Percentiles rank a stretch among this genome's conserved stretches.
phyloP scores from a whole-genome alignment of 2,329 filamentous ascomycete species.

The Verticillium klebahnii region DNA sequence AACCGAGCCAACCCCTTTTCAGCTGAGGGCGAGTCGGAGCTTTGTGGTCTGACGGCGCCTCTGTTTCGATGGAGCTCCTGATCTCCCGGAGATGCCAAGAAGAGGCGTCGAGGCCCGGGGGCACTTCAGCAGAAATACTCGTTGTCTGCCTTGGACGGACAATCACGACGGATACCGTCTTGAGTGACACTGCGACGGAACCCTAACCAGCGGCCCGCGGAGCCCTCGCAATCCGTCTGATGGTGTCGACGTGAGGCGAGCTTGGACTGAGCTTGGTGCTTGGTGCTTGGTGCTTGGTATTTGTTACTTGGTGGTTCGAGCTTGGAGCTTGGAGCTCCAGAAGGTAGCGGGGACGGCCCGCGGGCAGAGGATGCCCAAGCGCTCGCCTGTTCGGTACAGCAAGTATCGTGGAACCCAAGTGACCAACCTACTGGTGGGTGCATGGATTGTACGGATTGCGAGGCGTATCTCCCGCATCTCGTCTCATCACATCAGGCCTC shows the following conservation, averaged over 20 bases:
- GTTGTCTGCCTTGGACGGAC: background rate
- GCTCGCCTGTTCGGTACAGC: background rate
- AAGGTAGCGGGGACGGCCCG: background rate
- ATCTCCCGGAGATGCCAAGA: background rate
- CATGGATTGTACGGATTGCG: too few species aligned
- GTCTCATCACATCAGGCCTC: background rate
- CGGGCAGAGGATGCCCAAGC: background rate
- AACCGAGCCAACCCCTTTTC: background rate
- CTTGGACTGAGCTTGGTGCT: too few species aligned
- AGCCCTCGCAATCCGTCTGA: background rate
- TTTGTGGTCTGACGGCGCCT: background rate
- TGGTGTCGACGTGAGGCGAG: background rate
- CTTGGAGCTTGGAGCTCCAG: background rate
- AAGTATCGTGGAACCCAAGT: too few species aligned
- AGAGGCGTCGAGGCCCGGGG: background rate
- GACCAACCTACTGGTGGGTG: too few species aligned
- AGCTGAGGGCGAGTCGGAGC: background rate
- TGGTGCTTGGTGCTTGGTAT: background rate
- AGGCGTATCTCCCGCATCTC: background rate
- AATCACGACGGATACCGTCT: background rate
- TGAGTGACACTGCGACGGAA: too few species aligned
- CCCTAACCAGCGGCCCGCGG: background rate
- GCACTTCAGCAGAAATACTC: background rate
- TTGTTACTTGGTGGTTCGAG: background rate
- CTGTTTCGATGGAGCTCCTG: background rate